These are phyloP conservation scores for Neurospora sp. DNA, from an alignment of 495 filamentous ascomycete species.

Conservation along the genomic window DNA sequence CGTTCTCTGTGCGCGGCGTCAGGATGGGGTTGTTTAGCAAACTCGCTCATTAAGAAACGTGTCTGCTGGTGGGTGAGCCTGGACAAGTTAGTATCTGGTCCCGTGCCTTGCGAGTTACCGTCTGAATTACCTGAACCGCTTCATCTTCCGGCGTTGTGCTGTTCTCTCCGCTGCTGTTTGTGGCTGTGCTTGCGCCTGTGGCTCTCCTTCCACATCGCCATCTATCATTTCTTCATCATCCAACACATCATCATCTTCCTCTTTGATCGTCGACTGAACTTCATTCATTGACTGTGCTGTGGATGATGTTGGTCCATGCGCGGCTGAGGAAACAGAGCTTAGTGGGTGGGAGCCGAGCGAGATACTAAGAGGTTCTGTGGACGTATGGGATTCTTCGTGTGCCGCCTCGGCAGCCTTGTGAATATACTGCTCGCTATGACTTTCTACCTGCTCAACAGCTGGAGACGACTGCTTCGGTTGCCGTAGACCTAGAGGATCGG, in stretches of 20 bases:
- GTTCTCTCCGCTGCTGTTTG: conserved; percentile 61
- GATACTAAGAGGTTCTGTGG: conserved; percentile 30
- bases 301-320: conserved; percentile 6
- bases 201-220: conserved; percentile 33
- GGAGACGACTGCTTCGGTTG: conserved; percentile 31
- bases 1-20: conserved; percentile 89
- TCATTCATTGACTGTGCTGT: conserved; percentile 29
- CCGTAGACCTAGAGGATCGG: conserved; percentile 37
- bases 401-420: conserved; percentile 28
- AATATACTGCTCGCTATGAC: conserved; percentile 26
- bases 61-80: conserved; percentile 97
- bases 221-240: conserved; percentile 42
- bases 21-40: conserved; percentile 88
- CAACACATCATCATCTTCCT: conserved; percentile 44
- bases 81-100: conserved; percentile 17
- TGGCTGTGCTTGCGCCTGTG: conserved; percentile 33
- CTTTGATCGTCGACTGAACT: conserved; percentile 35
- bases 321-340: conserved; percentile 22
- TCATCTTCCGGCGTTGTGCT: conserved; percentile 87
- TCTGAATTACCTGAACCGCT: conserved; percentile 66
- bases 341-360: conserved; percentile 32
- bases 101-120: neutral
- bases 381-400: conserved; percentile 35
- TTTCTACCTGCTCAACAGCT: conserved; percentile 30
- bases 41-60: conserved; percentile 94